phyloP scores from a whole-genome alignment of 192 early-diverging fungal species.

The Linnemannia schmuckeri region DNA sequence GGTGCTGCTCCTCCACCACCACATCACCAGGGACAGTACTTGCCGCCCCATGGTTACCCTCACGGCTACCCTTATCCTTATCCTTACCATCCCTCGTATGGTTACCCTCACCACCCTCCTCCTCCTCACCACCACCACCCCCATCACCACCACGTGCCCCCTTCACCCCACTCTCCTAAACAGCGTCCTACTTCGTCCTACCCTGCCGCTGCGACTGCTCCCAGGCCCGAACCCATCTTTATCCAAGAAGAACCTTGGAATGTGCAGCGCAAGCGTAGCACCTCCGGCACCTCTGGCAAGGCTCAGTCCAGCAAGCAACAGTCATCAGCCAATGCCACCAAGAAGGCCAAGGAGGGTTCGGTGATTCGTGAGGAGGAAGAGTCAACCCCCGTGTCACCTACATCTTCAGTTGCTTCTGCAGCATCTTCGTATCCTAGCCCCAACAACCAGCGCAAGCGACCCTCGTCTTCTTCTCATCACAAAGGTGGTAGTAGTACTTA shows the following conservation, averaged over 20 bases:
- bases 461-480: not conserved
- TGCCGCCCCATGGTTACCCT: constrained; percentile 35
- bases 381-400: constrained; percentile 19
- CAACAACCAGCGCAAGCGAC: constrained; percentile 22
- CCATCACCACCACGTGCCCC: constrained; percentile 22
- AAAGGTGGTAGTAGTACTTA: not conserved
- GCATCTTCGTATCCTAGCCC: constrained; percentile 1
- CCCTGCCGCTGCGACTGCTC: not conserved
- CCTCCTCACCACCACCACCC: constrained; percentile 26
- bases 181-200: constrained; percentile 7
- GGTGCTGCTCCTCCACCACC: constrained; percentile 21
- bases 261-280: constrained; percentile 44
- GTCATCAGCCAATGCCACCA: not conserved
- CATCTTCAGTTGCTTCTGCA: constrained; percentile 29
- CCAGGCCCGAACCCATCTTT: constrained; percentile 48
- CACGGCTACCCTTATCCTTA: constrained; percentile 50
- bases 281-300: constrained; percentile 12
- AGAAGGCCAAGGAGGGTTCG: constrained; percentile 21
- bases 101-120: constrained; percentile 41
- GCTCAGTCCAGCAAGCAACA: constrained; percentile 2
- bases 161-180: constrained; percentile 18
- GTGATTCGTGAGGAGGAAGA: constrained; percentile 14
- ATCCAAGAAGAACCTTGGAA: constrained; percentile 54
- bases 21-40: constrained; percentile 30
- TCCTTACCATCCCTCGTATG: constrained; percentile 50